Base-by-base conservation (phyloP, 2,329 filamentous ascomycete genomes). In the Fonsecaea monophora region DNA sequence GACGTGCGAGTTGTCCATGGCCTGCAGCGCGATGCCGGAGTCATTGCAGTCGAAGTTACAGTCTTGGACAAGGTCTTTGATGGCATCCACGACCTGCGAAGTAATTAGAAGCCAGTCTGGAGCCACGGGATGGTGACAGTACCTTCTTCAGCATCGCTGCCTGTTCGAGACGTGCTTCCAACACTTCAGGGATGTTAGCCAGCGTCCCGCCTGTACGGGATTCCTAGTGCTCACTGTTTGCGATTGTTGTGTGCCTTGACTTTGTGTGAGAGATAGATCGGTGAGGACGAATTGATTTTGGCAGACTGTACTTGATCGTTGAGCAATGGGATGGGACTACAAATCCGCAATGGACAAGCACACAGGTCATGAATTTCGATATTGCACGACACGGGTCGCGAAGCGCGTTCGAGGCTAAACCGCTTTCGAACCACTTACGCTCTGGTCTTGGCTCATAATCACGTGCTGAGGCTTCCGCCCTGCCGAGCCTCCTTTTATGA, bases 41-140 rank as follows among this genome's bases (percentile, higher is more conserved):
- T 99, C 96, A 90, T 98, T 99, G 90, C 96, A 99, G 86, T 99
- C 95, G 84, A 99, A 99, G 84, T 99, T 99, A 89, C 95, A 99
- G 84, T 99, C 95, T 82, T 98, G 95, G 62, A 99, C 95, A 60
- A 99, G 89, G 77, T 99, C 95, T 83, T 97, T 98, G 89, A 99
- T 97, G 75, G 96, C 92, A 79, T 99, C 96, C 76, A 99, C 94
- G 71, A 98, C 92, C 93, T 97, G 73, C 18, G 57, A 21, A 54
- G 21, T 57, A 55, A 30, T 71, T 60, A 59, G 32, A 50, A 50
- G 18, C 18, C 21, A 13, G 25, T 15, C 3, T 13, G 25, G 48
- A 30, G 21, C 3, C n/a, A 32, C 38, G 32, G 5, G 13, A 56
- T 37, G 21, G 42, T 13, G 55, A 34, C 8, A 55, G 3, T 81